phyloP scores from a whole-genome alignment of 371 early-diverging fungal genomes.

The Zopfochytrium polystomum region DNA sequence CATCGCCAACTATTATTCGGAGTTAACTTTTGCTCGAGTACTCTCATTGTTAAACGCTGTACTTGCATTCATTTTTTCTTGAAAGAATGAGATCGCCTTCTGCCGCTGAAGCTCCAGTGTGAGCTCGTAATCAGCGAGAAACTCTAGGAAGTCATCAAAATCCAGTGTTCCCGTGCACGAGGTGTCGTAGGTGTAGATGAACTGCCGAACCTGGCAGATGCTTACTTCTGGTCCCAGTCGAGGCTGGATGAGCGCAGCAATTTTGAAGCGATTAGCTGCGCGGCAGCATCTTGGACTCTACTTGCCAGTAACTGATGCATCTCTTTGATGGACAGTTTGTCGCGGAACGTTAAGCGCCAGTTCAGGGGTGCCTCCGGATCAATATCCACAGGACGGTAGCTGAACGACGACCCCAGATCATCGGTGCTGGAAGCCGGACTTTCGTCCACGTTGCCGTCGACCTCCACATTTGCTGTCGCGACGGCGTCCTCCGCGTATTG shows the following conservation, averaged over 20 bases:
- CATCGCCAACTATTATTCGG: too few relatives aligned
- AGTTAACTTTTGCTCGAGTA: too few relatives aligned
- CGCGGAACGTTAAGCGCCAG: slow-evolving; percentile 16
- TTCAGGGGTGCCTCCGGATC: background rate
- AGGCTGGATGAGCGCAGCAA: slow-evolving; percentile 8
- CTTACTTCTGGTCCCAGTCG: slow-evolving; percentile 36
- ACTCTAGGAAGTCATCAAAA: slow-evolving; percentile 46
- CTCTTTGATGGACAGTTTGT: slow-evolving; percentile 22
- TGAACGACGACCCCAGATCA: too few relatives aligned
- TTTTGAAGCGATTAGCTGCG: background rate
- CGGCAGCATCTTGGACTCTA: background rate
- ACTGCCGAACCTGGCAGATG: slow-evolving; percentile 18
- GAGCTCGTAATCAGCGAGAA: slow-evolving; percentile 38
- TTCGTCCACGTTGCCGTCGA: background rate
- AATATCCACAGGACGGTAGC: too few relatives aligned
- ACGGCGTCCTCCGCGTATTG: slow-evolving; percentile 27
- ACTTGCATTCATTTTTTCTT: background rate
- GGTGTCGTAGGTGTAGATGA: slow-evolving; percentile 45
- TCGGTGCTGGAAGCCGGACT: background rate
- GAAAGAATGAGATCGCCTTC: slow-evolving; percentile 12
- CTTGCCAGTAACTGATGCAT: slow-evolving; percentile 20
- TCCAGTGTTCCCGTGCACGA: slow-evolving; percentile 37
- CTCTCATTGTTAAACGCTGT: background rate
- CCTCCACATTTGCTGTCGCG: background rate
- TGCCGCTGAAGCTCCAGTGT: slow-evolving; percentile 27